Evolutionary conservation across 2,329 filamentous ascomycete genomes (phyloP), one percentile per base, ranked within the genome.

Genomic region (Aspergillus sclerotialis): DNA sequence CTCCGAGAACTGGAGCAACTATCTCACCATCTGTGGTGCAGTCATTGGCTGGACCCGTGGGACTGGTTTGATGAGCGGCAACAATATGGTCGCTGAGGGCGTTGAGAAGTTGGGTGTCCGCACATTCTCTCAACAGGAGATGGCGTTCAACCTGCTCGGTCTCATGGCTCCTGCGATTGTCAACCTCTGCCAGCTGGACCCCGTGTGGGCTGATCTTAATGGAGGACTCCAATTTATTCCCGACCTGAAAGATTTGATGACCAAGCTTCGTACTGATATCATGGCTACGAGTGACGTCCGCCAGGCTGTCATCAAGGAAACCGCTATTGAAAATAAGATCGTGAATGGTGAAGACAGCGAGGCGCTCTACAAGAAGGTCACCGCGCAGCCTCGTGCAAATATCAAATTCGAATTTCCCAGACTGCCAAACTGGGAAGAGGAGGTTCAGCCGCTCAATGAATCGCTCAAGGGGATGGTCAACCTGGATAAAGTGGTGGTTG

Each of bases 21-120:
- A 93, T 70, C 86, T 98, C 53, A 96, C 90, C 40, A 92, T 98
- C 50, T 98, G 92, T 52, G 92, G 92, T 70, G 90, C 90, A 43
- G 87, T 96, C 63, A 98, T 98, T 59, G 92, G 92, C 43, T 98
- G 92, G 92, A 98, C 92, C 50, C 90, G 92, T 68, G 92, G 90
- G 46, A 98, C 92, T 44, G 92, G 92, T 59, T 79, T 98, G 52
- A 98, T 98, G 90, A 85, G 84, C 48, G 89, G 84, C 55, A 96
- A 96, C 74, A 96, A 98, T 64, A 80, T 96, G 51, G 89, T 96
- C 46, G 92, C 92, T 23, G 90, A 96, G 62, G 92, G 90, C 40
- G 87, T 98, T 37, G 92, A 98, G 71, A 86, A 85, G 52, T 92
- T 93, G 48, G 92, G 92, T 53, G 92, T 96, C 16, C 88, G 92